phyloP scores from a whole-genome alignment of 768 basidiomycete species.

The Pleurotus ostreatus region DNA sequence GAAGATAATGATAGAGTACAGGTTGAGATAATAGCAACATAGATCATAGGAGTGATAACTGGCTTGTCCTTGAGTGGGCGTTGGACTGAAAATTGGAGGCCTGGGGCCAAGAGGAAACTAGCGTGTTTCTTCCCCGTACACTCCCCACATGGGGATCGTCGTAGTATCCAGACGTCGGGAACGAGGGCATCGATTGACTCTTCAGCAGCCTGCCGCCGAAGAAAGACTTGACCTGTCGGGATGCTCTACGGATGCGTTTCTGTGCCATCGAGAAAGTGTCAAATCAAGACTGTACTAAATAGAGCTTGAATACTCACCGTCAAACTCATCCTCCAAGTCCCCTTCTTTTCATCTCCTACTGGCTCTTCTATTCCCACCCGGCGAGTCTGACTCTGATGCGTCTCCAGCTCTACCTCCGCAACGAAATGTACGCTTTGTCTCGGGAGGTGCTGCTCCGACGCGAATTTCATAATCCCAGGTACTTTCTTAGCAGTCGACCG shows the following conservation, averaged over 20 bases:
- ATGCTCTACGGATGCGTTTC: constrained; percentile 2
- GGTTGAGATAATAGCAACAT: not conserved
- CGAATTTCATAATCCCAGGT: constrained; percentile 2
- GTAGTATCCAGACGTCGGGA: not conserved
- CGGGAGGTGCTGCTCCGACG: constrained; percentile 1
- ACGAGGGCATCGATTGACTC: constrained; percentile 3
- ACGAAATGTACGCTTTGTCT: constrained; percentile 2
- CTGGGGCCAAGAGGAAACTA: constrained; percentile 2
- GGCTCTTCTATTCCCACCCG: not conserved
- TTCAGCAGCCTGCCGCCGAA: not conserved
- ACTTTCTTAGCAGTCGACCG: not conserved
- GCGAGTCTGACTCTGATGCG: not conserved
- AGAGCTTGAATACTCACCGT: not conserved
- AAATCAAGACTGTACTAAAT: not conserved
- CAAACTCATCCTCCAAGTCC: not conserved
- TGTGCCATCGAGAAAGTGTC: not conserved
- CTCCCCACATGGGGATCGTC: not conserved
- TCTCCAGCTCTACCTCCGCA: not conserved
- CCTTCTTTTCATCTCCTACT: not conserved
- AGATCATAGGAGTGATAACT: not conserved
- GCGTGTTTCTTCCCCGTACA: not conserved
- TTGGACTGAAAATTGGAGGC: not conserved
- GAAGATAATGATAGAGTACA: too few species aligned
- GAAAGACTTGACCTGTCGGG: constrained; percentile 3
- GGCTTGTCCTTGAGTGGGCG: not conserved